Percentiles rank a stretch among this genome's conserved stretches.
phyloP scores from a whole-genome alignment of 1,284 basidiomycete genomes.

The Tilletia horrida region DNA sequence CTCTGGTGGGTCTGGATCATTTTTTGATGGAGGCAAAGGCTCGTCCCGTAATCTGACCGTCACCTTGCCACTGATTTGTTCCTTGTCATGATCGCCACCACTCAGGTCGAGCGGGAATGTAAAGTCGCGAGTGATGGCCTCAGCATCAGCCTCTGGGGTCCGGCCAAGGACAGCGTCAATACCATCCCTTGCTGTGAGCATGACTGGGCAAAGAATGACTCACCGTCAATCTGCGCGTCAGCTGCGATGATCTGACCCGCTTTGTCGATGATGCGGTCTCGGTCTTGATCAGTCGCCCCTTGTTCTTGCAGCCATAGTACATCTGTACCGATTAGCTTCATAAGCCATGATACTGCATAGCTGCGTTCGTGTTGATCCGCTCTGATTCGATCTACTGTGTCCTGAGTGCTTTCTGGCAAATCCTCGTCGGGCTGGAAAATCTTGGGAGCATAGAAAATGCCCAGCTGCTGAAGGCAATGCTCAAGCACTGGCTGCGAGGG shows the following conservation, averaged over 20 bases:
- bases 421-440: neutral
- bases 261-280: neutral
- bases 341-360: neutral
- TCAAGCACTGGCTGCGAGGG: neutral
- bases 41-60: constrained; percentile 3
- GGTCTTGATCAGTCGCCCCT: neutral
- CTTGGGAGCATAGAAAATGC: constrained; percentile 11
- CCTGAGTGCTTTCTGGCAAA: neutral
- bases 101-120: neutral
- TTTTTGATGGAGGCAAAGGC: neutral
- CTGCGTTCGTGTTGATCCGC: constrained; percentile 3
- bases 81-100: no score
- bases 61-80: neutral
- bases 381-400: neutral
- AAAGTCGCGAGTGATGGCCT: neutral
- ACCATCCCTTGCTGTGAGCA: no score
- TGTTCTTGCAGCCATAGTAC: neutral
- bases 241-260: neutral
- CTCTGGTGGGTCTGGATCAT: neutral
- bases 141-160: neutral
- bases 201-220: neutral
- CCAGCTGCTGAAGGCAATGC: neutral
- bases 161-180: no score
- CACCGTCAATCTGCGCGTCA: constrained; percentile 7
- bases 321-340: neutral